A percentile compares a stretch with the other conserved stretches of the same genome.
These are phyloP conservation scores for Colletotrichum lupini DNA, from an alignment of 2,329 filamentous ascomycete genomes.

Conservation along the genomic window DNA sequence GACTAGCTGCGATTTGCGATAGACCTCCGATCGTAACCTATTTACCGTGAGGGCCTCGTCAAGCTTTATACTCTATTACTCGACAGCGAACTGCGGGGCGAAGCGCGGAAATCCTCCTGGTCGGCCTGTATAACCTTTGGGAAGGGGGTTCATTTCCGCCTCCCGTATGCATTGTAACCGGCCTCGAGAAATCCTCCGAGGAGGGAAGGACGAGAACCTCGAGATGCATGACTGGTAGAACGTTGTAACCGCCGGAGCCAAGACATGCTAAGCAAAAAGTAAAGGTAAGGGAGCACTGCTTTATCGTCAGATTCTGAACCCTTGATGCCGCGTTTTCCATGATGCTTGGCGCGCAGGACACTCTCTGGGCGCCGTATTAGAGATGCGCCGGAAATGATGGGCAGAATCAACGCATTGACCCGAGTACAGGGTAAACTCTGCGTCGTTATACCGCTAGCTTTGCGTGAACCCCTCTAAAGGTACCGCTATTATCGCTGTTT, in stretches of 20 bases:
- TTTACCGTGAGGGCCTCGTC: background rate
- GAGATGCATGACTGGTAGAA: background rate
- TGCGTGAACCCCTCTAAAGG: slow-evolving; percentile 4
- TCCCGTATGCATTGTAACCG: background rate
- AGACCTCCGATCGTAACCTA: background rate
- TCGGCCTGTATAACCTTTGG: background rate
- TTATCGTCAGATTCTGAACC: slow-evolving; percentile 13
- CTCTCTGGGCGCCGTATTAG: background rate
- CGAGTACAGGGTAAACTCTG: background rate
- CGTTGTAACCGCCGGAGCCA: background rate
- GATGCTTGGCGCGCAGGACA: slow-evolving; percentile 12
- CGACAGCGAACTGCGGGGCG: background rate
- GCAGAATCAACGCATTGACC: background rate
- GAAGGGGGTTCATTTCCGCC: background rate
- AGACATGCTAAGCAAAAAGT: slow-evolving; percentile 7
- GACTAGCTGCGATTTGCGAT: background rate
- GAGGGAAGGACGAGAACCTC: background rate
- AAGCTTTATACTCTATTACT: background rate
- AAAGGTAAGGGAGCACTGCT: slow-evolving; percentile 2
- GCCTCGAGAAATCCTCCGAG: background rate
- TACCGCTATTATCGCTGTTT: background rate
- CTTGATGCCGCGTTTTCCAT: slow-evolving; percentile 1
- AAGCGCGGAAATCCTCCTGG: background rate
- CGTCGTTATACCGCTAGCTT: background rate
- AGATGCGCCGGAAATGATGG: background rate